phyloP scores from a whole-genome alignment of 306 rosid species.

The Pterocarpus santalinus region DNA sequence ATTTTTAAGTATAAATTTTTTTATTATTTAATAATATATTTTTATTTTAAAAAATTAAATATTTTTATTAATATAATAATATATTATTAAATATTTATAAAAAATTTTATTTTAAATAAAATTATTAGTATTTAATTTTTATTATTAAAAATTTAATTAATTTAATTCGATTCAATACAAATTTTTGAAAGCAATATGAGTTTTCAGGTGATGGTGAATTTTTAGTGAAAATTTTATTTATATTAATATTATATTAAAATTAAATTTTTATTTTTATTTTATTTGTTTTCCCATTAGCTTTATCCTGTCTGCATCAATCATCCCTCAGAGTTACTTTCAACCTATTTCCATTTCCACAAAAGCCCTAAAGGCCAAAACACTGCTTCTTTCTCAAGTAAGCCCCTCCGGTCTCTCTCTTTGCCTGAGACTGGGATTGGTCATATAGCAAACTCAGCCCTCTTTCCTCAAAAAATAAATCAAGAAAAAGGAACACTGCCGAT shows the following conservation, averaged over 20 bases:
- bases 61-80: neutral
- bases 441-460: neutral
- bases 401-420: slow-evolving; percentile 31
- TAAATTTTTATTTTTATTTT: neutral
- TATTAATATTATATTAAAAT: neutral
- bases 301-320: slow-evolving; percentile 71
- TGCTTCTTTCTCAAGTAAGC: slow-evolving; percentile 48
- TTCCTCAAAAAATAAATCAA: neutral
- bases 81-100: too few species aligned
- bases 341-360: slow-evolving; percentile 63
- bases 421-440: slow-evolving; percentile 39
- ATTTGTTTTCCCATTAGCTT: slow-evolving; percentile 31
- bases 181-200: too few species aligned
- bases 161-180: too few species aligned
- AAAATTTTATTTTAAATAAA: too few species aligned
- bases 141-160: too few species aligned
- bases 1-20: too few species aligned
- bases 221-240: too few species aligned
- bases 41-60: neutral
- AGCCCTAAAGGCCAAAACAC: slow-evolving; percentile 55
- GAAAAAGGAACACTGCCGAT: slow-evolving; percentile 33
- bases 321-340: slow-evolving; percentile 64
- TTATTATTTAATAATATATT: too few species aligned
- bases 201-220: too few species aligned
- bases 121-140: too few species aligned